Evolutionary conservation across 2,329 filamentous ascomycete species (phyloP), one percentile per base, ranked within the genome.

Genomic region (Albifimbria verrucaria): DNA sequence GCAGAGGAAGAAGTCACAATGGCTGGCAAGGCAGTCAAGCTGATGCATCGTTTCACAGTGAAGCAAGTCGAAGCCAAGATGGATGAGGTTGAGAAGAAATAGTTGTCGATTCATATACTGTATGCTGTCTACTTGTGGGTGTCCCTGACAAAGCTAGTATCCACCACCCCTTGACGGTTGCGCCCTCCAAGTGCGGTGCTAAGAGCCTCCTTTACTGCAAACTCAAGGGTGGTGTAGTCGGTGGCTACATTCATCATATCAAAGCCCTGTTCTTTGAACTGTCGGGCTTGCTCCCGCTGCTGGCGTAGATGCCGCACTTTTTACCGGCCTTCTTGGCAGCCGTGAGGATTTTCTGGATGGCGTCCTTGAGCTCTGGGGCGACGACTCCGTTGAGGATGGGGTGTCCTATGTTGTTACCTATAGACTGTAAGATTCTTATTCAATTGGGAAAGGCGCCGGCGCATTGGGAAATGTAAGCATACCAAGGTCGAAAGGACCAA

Each of bases 11-110:
- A 78, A 22, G 77, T 82, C 3, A 72, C 75, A 52, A 79, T 78
- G 3, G 81, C 81, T 2, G 77, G 79, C 6, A 75, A 82, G 56
- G 85, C 87, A 1, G 71, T 81, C 52, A 92, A 91, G 68, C 74
- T 92, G 47, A 92, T 92, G 88, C 89, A 92, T 67, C 80, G 87
- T 18, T 90, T 92, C 69, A 86, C 81, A 0, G 72, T 79, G 23
- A 80, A 84, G 4, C 80, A 92, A 54, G 81, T 93, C 2, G 75
- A 82, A 55, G 77, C 75, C 18, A 81, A 86, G 66, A 90, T 92
- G 87, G 82, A 91, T 61, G 71, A 78, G 36, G 79, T 78, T 12
- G 77, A 80, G 57, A 56, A 59, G 22, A 57, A 51, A 48, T 65
- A 60, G 52, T 48, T 32, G 26, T n/a, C n/a, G n/a, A n/a, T n/a